Conservation (phyloP, 140 eudicot genomes). For the Oenanthe javanica region DNA sequence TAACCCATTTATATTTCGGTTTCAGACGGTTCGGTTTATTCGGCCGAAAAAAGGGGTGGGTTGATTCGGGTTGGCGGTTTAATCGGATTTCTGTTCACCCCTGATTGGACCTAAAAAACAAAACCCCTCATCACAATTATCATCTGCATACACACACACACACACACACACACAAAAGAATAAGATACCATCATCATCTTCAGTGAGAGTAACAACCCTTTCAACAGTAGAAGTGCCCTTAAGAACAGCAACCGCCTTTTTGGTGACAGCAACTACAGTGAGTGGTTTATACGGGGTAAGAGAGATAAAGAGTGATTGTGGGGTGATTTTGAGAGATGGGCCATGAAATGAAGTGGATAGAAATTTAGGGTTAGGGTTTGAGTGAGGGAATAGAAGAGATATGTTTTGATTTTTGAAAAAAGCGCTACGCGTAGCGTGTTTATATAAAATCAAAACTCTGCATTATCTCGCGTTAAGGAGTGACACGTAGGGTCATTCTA, state of each 20-base stretch:
- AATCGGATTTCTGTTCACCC: no score
- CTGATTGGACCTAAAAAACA: slow-evolving; percentile 50
- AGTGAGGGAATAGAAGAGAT: slow-evolving; percentile 27
- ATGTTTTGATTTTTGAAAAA: no score
- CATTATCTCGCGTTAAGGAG: no score
- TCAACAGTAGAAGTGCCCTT: slow-evolving; percentile 79
- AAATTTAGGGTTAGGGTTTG: slow-evolving; percentile 29
- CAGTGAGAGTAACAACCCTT: slow-evolving; percentile 86
- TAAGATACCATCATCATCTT: slow-evolving; percentile 56
- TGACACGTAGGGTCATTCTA: no score
- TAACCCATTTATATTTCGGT: no score
- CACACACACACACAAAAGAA: background rate
- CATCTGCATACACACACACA: background rate
- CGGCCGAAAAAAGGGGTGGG: no score
- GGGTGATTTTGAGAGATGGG: slow-evolving; percentile 35
- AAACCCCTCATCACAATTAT: background rate
- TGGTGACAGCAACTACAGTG: slow-evolving; percentile 71
- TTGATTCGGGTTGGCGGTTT: no score
- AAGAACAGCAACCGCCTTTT: slow-evolving; percentile 89
- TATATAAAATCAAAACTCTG: no score
- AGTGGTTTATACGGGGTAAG: slow-evolving; percentile 44
- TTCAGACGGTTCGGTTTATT: no score
- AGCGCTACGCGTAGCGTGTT: no score
- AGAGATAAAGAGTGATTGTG: slow-evolving; percentile 39
- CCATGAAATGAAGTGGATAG: slow-evolving; percentile 34